Percentiles rank a stretch among this genome's conserved stretches.
Evolutionary conservation across 192 early-diverging fungal genomes (phyloP).

Genomic region (Radiomyces spectabilis): DNA sequence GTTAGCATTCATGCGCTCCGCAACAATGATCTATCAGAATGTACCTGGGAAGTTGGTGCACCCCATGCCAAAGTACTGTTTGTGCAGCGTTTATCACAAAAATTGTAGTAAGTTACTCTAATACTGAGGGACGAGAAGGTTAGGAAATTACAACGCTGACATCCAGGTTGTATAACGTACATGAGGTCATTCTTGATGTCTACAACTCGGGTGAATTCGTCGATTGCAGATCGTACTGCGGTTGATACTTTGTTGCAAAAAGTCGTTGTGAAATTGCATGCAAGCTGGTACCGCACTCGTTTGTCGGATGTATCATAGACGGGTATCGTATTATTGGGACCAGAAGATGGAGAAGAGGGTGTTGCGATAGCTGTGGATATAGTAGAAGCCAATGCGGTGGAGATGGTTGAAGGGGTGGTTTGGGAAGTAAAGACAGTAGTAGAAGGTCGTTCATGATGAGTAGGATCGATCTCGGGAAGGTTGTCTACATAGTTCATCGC

Average conservation of each 20-base stretch:
- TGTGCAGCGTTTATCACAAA: constrained; percentile 12
- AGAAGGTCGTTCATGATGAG: too few relatives aligned
- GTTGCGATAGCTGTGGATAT: neutral
- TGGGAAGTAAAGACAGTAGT: neutral
- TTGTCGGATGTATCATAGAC: constrained; percentile 11
- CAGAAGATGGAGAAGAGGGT: neutral
- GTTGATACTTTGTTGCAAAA: constrained; percentile 18
- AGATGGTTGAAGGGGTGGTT: neutral
- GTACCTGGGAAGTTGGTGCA: constrained; percentile 21
- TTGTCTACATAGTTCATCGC: too few relatives aligned
- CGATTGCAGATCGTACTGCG: constrained; percentile 11
- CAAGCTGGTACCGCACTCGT: constrained; percentile 6
- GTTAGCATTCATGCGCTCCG: neutral
- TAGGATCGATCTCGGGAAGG: too few relatives aligned
- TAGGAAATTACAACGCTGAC: neutral
- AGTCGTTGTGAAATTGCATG: constrained; percentile 11
- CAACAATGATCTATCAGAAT: neutral
- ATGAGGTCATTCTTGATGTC: constrained; percentile 14
- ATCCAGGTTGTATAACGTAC: constrained; percentile 7
- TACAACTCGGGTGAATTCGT: constrained; percentile 15
- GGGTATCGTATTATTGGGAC: constrained; percentile 1
- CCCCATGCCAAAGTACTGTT: constrained; percentile 20
- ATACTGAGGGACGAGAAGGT: constrained; percentile 6
- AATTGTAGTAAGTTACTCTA: constrained; percentile 9
- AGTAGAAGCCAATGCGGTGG: neutral